A percentile compares a stretch with the other conserved stretches of the same genome.
phyloP scores from a whole-genome alignment of 768 basidiomycete species.

The Suillus decipiens region DNA sequence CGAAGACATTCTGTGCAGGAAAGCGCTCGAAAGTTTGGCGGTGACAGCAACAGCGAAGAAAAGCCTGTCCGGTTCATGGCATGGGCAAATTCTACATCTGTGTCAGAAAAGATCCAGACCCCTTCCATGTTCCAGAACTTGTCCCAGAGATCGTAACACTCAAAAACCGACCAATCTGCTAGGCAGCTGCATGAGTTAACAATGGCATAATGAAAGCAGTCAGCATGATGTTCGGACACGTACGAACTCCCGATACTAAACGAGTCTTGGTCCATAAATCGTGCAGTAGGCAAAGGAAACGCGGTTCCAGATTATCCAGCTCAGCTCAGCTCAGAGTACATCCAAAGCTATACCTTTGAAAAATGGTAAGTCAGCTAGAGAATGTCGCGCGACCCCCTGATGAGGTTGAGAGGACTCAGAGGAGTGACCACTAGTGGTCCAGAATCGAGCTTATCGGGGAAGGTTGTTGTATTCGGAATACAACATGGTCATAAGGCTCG shows the following conservation, averaged over 20 bases:
- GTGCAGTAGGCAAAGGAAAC: conserved; percentile 12
- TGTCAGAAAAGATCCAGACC: not conserved
- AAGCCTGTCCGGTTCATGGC: not conserved
- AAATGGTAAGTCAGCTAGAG: conserved; percentile 6
- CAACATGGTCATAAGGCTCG: too few species aligned
- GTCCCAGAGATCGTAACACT: not conserved
- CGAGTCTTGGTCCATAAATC: not conserved
- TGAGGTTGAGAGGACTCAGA: not conserved
- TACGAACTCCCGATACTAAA: not conserved
- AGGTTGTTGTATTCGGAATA: too few species aligned
- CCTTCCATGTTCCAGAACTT: not conserved
- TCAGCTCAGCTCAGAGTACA: conserved; percentile 9
- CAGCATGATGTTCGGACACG: not conserved
- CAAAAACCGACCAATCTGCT: not conserved
- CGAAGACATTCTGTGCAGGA: not conserved
- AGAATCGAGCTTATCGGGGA: too few species aligned
- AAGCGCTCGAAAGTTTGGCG: not conserved
- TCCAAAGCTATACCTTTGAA: conserved; percentile 21
- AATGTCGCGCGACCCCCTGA: not conserved
- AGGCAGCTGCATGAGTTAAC: not conserved
- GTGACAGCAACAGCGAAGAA: not conserved
- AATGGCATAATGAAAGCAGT: not conserved
- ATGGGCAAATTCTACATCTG: too few species aligned
- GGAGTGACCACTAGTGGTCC: too few species aligned
- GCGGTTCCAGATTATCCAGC: conserved; percentile 17